Percentiles rank a stretch among this genome's conserved stretches.
Evolutionary conservation across 176 grass and related monocot genomes (phyloP).

Genomic region (Oropetium thomaeum): DNA sequence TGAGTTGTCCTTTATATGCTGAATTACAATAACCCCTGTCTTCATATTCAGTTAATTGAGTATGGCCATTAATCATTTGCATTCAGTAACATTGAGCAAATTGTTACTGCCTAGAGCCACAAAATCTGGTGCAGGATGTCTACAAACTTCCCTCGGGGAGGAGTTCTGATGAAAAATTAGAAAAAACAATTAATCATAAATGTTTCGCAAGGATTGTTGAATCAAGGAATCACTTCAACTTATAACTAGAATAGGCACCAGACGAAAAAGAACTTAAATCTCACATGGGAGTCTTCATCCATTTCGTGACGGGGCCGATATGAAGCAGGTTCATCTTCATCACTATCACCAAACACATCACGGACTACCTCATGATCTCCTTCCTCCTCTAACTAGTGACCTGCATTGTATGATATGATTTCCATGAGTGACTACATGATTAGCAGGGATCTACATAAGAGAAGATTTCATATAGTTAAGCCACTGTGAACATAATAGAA

Average conservation of each 20-base stretch:
- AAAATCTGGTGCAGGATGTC: constrained; percentile 9
- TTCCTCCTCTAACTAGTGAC: constrained; percentile 51
- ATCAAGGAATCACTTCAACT: background rate
- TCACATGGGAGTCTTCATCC: constrained; percentile 80
- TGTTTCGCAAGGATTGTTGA: background rate
- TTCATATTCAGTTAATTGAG: background rate
- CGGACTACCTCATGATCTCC: constrained; percentile 76
- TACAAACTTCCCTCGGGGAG: background rate
- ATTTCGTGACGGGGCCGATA: constrained; percentile 63
- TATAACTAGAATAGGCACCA: background rate
- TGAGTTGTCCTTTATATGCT: background rate
- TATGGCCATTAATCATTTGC: background rate
- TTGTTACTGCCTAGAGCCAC: background rate
- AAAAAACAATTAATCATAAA: background rate
- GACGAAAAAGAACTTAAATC: constrained; percentile 10
- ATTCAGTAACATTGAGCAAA: background rate
- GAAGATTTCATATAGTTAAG: constrained; percentile 2
- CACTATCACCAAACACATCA: constrained; percentile 92
- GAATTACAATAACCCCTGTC: background rate
- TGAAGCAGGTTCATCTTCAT: constrained; percentile 81
- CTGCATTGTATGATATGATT: constrained; percentile 35
- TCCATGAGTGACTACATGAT: constrained; percentile 12
- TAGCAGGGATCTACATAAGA: background rate
- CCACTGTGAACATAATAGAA: constrained; percentile 15
- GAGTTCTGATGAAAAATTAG: constrained; percentile 11